Evolutionary conservation across 1,284 basidiomycete species (phyloP), one percentile per base, ranked within the genome.

Genomic region (Austroboletus niveus): DNA sequence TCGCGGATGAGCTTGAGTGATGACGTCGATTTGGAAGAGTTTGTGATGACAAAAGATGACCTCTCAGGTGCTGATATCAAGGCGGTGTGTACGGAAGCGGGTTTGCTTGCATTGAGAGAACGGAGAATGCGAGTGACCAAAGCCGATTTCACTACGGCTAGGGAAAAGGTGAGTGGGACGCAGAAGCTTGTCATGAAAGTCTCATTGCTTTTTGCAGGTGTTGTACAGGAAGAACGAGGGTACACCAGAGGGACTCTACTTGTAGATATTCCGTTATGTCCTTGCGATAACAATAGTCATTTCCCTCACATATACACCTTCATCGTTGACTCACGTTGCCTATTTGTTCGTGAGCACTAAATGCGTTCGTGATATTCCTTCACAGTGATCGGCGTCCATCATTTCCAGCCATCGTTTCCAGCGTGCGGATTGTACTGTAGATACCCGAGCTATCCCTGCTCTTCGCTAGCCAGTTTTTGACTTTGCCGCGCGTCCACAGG

Each of bases 11-110:
- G 85, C 63, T 76, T 99, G 42, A 78, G 79, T 50, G 82, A 87
- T 46, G 97, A 99, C 64, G 97, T 99, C 39, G 93, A 97, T 68
- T 75, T 99, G 45, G 97, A 99, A 68, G 95, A 98, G 73, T 94
- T 94, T 64, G 87, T 99, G 51, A 92, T 90, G 74, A 88, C 91
- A 53, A 99, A 99, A 74, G 97, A 99, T 65, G 96, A 99, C 64
- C 75, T 98, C 15, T 95, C 92, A 10, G 96, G 96, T 52, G 96
- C 96, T 6, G 97, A 99, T 67, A 98, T 99, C 80, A 98, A 98
- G 76, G 95, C 94, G 4, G 91, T 95, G 15, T 96, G 92, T 69
- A 94, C 97, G 5, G 97, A 99, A 71, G 97, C 97, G 17, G 97
- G 97, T 63, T 72, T 99, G 49, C 77, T 98, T 47, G 97, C 97